phyloP scores from a whole-genome alignment of 2,329 filamentous ascomycete genomes.

The Seiridium unicorne region DNA sequence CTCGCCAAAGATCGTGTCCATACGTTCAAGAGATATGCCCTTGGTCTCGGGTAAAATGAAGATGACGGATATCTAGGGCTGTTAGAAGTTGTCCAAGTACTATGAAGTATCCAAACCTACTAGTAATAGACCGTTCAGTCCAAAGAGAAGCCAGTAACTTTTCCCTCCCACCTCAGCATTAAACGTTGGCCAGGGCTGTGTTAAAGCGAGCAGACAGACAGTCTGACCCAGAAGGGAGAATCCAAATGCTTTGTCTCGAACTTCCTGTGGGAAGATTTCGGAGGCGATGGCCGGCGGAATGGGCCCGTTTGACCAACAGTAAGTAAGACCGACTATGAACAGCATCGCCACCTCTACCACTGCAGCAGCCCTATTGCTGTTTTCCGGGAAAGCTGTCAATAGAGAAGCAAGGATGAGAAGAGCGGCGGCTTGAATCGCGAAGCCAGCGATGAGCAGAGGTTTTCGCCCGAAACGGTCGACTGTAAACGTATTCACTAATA shows the following conservation, averaged over 20 bases:
- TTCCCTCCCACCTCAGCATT: neutral
- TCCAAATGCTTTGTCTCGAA: neutral
- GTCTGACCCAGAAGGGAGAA: neutral
- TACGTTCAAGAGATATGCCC: neutral
- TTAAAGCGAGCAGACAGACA: neutral
- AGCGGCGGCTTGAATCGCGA: neutral
- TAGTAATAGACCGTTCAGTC: neutral
- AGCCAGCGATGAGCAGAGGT: neutral
- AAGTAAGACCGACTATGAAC: neutral
- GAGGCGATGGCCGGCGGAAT: neutral
- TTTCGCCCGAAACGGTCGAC: neutral
- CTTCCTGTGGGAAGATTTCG: neutral
- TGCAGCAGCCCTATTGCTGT: neutral
- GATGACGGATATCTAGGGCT: neutral
- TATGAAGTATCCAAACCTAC: neutral
- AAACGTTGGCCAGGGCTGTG: neutral
- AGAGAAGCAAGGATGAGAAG: neutral
- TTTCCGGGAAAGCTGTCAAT: neutral
- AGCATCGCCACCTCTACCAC: neutral
- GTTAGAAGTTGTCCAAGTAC: neutral
- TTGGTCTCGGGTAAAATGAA: neutral
- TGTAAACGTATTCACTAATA: neutral
- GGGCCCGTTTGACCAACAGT: neutral
- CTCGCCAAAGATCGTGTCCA: slow-evolving; percentile 1
- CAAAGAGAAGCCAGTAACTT: neutral